Evolutionary conservation across 306 rosid genomes (phyloP).

Genomic region (Inga leiocalycina): DNA sequence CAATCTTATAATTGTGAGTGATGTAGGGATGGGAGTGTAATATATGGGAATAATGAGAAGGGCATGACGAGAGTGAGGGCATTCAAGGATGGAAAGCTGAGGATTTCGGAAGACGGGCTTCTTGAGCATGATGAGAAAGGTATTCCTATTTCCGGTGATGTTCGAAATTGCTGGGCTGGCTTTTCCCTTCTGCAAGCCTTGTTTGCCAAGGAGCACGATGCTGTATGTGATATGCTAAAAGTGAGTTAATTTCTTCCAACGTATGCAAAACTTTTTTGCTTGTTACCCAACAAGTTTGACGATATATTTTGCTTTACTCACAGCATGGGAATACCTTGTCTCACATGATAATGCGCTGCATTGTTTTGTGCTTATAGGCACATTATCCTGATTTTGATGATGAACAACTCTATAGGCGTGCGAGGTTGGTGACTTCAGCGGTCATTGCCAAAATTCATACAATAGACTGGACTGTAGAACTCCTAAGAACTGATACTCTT

Average conservation of each 20-base stretch:
- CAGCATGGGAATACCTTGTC: neutral
- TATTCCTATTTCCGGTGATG: conserved; percentile 77
- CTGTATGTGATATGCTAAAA: conserved; percentile 70
- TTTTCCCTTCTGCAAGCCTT: conserved; percentile 69
- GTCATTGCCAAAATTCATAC: conserved; percentile 85
- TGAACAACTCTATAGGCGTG: conserved; percentile 66
- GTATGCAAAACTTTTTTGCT: neutral
- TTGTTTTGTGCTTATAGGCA: conserved; percentile 41
- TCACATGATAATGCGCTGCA: neutral
- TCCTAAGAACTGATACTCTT: conserved; percentile 68
- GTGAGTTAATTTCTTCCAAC: conserved; percentile 37
- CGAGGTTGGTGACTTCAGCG: conserved; percentile 81
- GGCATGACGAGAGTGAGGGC: conserved; percentile 68
- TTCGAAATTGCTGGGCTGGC: conserved; percentile 78
- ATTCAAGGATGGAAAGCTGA: conserved; percentile 71
- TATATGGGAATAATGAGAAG: conserved; percentile 58
- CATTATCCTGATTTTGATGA: conserved; percentile 60
- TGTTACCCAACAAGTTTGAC: neutral
- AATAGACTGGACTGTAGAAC: conserved; percentile 87
- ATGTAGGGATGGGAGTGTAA: conserved; percentile 84
- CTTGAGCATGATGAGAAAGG: conserved; percentile 69
- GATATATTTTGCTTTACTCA: neutral
- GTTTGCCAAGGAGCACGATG: conserved; percentile 75
- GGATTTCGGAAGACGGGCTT: conserved; percentile 60
- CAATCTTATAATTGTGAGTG: conserved; percentile 1